phyloP scores from a whole-genome alignment of 495 filamentous ascomycete species.

The Hypoxylon fuscum region DNA sequence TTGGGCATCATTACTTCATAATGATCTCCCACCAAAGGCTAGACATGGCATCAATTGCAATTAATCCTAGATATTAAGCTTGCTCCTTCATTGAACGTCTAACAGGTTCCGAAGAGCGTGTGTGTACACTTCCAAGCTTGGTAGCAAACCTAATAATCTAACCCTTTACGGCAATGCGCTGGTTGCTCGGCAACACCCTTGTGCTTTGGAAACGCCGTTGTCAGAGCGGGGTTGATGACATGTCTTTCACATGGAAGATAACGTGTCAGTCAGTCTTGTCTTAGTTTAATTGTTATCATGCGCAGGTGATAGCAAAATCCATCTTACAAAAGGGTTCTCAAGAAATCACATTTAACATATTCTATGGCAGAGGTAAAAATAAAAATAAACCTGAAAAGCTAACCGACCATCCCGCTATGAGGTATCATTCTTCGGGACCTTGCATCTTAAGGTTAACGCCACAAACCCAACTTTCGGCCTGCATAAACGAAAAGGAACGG shows the following conservation, averaged over 20 bases:
- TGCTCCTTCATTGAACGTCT: not conserved
- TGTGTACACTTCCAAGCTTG: not conserved
- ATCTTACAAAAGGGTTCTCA: not conserved
- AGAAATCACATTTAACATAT: not conserved
- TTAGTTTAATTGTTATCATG: not conserved
- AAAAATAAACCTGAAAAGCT: not conserved
- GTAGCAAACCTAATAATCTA: constrained; percentile 4
- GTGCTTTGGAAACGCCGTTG: constrained; percentile 4
- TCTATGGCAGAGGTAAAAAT: not conserved
- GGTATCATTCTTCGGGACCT: constrained; percentile 34
- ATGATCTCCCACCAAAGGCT: constrained; percentile 9
- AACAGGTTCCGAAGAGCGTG: not conserved
- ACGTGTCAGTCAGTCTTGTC: constrained; percentile 7
- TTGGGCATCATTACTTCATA: constrained; percentile 15
- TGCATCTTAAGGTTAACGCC: constrained; percentile 30
- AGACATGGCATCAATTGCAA: constrained; percentile 12
- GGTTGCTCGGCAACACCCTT: constrained; percentile 37
- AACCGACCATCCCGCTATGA: not conserved
- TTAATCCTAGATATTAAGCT: constrained; percentile 5
- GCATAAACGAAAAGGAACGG: constrained; percentile 31
- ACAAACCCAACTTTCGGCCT: constrained; percentile 25
- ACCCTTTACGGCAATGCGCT: constrained; percentile 13
- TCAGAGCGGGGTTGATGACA: constrained; percentile 29
- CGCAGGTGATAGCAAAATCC: not conserved
- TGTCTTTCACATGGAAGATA: constrained; percentile 14